Base-by-base conservation (phyloP, 2,329 filamentous ascomycete genomes). In the Botrytis cinerea region DNA sequence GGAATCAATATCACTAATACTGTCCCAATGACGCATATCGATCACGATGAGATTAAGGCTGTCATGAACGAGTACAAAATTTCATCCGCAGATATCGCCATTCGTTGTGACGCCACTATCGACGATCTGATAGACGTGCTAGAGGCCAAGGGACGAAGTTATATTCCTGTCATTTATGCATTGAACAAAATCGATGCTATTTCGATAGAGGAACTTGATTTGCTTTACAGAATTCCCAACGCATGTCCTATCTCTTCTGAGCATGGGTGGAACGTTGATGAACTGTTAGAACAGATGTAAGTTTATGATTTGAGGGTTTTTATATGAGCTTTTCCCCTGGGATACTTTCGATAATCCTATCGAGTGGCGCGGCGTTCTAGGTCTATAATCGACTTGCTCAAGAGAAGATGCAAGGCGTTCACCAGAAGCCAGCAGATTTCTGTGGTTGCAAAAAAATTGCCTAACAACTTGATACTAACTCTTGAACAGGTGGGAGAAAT, bases 171-270 rank as follows among this genome's bases (percentile, higher is more conserved):
- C 76, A 93, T 99, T 72, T 99, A 99, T 84, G 96, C 97, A 60
- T 88, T 99, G 80, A 99, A 99, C 89, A 99, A 99, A 87, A 99
- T 99, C 78, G 96, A 99, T 84, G 90, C 95, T 72, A 98, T 99
- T 82, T 95, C 93, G 70, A 98, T 99, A 78, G 95, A 99, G 84
- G 96, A 99, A 84, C 87, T 99, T 75, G 96, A 99, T 83, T 86
- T 99, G 75, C 87, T 99, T 43, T 98, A 99, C 84, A 91, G 95
- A 60, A 99, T 99, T 78, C 96, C 96, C 67, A 97, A 98, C 82
- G 94, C 96, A 22, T 96, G 96, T 74, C 96, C 96, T 43, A 98
- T 99, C 84, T 98, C 95, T 82, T 96, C 95, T 46, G 96, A 99
- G 84, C 92, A 95, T 81, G 96, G 96, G 73, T 99, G 96, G 96